phyloP scores from a whole-genome alignment of 1,284 basidiomycete genomes.

The Ustilago bromivora region DNA sequence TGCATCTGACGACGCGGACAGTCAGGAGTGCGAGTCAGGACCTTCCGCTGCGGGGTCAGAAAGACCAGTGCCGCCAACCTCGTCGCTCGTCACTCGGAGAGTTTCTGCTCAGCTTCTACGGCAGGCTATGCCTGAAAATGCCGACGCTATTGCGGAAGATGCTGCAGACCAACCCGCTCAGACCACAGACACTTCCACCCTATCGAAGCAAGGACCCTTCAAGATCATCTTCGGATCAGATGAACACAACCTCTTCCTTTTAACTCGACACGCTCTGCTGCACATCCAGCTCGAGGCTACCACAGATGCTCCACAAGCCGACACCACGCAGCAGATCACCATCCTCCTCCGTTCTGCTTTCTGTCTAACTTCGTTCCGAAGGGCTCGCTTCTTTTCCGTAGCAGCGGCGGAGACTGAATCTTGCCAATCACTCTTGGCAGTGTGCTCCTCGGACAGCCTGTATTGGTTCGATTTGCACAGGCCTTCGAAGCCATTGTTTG shows the following conservation, averaged over 20 bases:
- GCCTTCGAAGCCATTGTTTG: conserved; percentile 12
- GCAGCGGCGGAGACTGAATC: neutral
- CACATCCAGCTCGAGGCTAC: conserved; percentile 1
- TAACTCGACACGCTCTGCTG: conserved; percentile 16
- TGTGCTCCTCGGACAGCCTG: conserved; percentile 40
- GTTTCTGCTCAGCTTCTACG: neutral
- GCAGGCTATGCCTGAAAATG: neutral
- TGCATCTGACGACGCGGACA: neutral
- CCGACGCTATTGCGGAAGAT: neutral
- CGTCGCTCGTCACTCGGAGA: neutral
- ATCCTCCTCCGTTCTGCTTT: conserved; percentile 19
- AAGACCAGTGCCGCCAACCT: neutral
- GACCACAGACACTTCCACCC: neutral
- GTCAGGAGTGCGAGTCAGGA: neutral
- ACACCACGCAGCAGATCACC: neutral
- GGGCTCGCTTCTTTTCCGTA: conserved; percentile 30
- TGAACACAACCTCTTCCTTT: conserved; percentile 11
- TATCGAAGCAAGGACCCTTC: conserved; percentile 1
- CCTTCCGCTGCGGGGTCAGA: neutral
- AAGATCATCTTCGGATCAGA: conserved; percentile 13
- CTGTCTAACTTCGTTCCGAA: conserved; percentile 25
- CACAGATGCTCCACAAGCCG: neutral
- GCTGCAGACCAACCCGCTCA: neutral
- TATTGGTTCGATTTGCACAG: conserved; percentile 35
- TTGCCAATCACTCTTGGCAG: conserved; percentile 21